Percentiles rank a stretch among this genome's conserved stretches.
Conservation (phyloP, 345 rosid species). For the Rhodomyrtus tomentosa region DNA sequence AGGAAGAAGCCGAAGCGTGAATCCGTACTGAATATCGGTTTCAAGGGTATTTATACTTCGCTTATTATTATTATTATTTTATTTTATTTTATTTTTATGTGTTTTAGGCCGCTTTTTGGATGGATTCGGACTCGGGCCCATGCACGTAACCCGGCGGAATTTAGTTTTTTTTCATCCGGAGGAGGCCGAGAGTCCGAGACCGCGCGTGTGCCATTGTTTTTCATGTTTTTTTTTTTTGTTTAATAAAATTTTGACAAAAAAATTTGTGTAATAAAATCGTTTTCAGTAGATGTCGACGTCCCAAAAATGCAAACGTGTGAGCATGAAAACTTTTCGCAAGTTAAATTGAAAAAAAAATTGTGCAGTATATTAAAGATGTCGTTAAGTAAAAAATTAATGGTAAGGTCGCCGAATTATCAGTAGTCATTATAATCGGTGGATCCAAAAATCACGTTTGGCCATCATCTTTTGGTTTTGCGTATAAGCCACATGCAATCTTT, state of each 20-base stretch:
- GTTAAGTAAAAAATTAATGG: fast-evolving
- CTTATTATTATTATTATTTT: not conserved
- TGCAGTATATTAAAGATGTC: too few species aligned
- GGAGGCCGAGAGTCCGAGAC: too few species aligned
- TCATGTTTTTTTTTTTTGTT: not conserved
- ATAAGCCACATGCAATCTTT: not conserved
- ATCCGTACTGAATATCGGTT: not conserved
- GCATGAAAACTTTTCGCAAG: not conserved
- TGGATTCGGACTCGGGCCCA: not conserved
- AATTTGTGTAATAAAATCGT: not conserved
- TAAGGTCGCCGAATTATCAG: fast-evolving
- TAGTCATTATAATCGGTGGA: not conserved
- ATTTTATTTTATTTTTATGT: not conserved
- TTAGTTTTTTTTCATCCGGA: too few species aligned
- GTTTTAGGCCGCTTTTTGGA: not conserved
- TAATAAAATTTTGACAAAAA: not conserved
- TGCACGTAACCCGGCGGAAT: not conserved
- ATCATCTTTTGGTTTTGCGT: too few species aligned
- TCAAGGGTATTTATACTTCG: not conserved
- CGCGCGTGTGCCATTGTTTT: not conserved
- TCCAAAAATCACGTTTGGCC: fast-evolving
- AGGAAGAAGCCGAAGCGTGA: not conserved
- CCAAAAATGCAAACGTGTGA: not conserved
- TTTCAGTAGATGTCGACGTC: not conserved
- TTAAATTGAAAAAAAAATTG: not conserved